A percentile compares a stretch with the other conserved stretches of the same genome.
These are phyloP conservation scores for Pichia phayaonensis DNA, from an alignment of 805 yeast genomes.

Conservation along the genomic window DNA sequence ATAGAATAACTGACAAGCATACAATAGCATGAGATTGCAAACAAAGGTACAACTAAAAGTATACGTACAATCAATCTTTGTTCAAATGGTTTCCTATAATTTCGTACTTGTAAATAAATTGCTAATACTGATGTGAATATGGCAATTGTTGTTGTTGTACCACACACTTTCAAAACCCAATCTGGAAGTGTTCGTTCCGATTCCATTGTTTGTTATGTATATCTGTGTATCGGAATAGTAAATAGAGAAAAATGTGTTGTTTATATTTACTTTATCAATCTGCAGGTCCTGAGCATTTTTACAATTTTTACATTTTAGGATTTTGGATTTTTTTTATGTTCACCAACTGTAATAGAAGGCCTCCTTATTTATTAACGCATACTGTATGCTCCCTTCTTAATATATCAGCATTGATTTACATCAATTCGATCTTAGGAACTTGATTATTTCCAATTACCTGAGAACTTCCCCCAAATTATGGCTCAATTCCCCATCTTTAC, in stretches of 20 bases:
- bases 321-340: too few species aligned
- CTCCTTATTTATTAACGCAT: too few species aligned
- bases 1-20: conserved; percentile 40
- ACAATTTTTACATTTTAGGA: neutral
- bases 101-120: conserved; percentile 47
- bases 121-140: conserved; percentile 36
- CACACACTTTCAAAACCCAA: conserved; percentile 4
- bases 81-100: conserved; percentile 83
- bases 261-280: neutral
- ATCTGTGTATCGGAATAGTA: neutral
- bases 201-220: neutral
- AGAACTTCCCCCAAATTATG: neutral
- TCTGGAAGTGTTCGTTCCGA: neutral
- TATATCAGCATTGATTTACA: too few species aligned
- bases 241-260: neutral
- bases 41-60: conserved; percentile 72
- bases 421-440: neutral
- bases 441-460: neutral
- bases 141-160: conserved; percentile 20
- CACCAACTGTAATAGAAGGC: too few species aligned
- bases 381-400: neutral
- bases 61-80: conserved; percentile 83
- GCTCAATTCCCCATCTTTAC: neutral
- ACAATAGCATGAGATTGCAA: conserved; percentile 61
- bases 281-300: neutral